These are phyloP conservation scores for Rhypophila decipiens DNA, from an alignment of 495 filamentous ascomycete genomes.

Conservation along the genomic window DNA sequence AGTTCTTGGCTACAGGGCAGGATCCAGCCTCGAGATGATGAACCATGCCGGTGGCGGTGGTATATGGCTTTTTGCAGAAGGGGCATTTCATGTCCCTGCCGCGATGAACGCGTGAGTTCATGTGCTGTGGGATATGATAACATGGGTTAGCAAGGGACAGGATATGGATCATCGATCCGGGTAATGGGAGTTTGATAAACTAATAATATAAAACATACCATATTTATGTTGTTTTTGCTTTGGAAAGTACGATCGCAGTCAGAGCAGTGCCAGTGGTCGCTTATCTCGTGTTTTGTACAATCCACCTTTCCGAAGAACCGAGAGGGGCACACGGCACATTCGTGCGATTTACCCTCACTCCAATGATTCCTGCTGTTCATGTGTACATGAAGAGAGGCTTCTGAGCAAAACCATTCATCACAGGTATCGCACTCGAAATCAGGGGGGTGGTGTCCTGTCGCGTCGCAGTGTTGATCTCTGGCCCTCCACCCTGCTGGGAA, in stretches of 20 bases:
- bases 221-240: slow-evolving; percentile 23
- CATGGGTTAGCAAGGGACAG: too few relatives aligned
- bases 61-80: slow-evolving; percentile 20
- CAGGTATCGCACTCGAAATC: too few relatives aligned
- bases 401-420: too few relatives aligned
- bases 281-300: slow-evolving; percentile 11
- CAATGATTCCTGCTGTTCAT: too few relatives aligned
- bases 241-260: slow-evolving; percentile 21
- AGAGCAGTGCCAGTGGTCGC: slow-evolving; percentile 19
- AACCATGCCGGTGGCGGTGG: slow-evolving; percentile 25
- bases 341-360: too few relatives aligned
- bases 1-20: slow-evolving; percentile 10
- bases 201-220: slow-evolving; percentile 7
- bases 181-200: background rate
- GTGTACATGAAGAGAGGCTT: too few relatives aligned
- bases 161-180: background rate
- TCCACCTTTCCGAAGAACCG: background rate
- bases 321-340: slow-evolving; percentile 13
- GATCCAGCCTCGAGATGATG: slow-evolving; percentile 26
- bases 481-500: slow-evolving; percentile 16
- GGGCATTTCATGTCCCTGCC: slow-evolving; percentile 19
- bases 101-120: slow-evolving; percentile 23
- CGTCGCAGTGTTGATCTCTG: slow-evolving; percentile 17
- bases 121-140: too few relatives aligned
- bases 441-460: slow-evolving; percentile 11